Base-by-base conservation (phyloP, 2,329 filamentous ascomycete genomes). In the Juglanconis sp. region DNA sequence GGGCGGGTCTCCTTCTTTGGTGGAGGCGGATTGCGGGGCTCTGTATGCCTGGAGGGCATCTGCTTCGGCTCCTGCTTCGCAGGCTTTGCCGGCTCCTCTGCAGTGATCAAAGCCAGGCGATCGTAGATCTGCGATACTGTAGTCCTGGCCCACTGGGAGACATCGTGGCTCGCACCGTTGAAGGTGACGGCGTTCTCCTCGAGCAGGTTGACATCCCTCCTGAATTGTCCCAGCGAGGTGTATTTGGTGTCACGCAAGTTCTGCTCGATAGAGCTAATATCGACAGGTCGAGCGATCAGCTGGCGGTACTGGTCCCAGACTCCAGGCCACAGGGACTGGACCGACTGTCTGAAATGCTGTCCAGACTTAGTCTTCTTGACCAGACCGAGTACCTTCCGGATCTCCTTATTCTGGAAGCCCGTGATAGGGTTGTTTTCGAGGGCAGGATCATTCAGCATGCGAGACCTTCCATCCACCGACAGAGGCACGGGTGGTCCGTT, bases 351-450 rank as follows among this genome's bases (percentile, higher is more conserved):
- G 77, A 96, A 98, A 57, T 88, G 84, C 6, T 77, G 76, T 2
- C 94, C 91, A 62, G 88, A 86, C 71, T 94, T 92, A 51, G 91
- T 93, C 75, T 96, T 95, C 77, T 96, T 96, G 59, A 94, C 81
- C 56, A 88, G 87, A 36, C 86, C 88, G 55, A 94, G 77, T 36
- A 87, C 81, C 63, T 86, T 85, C 38, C 87, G 76, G 48, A 90
- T 79, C 66, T 86, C 87, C 56, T 83, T 84, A 59, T 79, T 80
- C 66, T 90, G 86, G 56, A 80, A 79, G 1, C 76, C 68, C 1
- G 87, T 87, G 57, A 92, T 82, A 1, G 77, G 72, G 52, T 79
- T 75, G 55, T 74, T 72, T 66, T 80, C 76, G 1, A 78, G 74
- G 3, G 76, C 73, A 0, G 72, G 53, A 57, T 83, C 77, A 17